Percentiles rank a stretch among this genome's conserved stretches.
phyloP scores from a whole-genome alignment of 2,329 filamentous ascomycete species.

The Ceratocystis harringtonii region DNA sequence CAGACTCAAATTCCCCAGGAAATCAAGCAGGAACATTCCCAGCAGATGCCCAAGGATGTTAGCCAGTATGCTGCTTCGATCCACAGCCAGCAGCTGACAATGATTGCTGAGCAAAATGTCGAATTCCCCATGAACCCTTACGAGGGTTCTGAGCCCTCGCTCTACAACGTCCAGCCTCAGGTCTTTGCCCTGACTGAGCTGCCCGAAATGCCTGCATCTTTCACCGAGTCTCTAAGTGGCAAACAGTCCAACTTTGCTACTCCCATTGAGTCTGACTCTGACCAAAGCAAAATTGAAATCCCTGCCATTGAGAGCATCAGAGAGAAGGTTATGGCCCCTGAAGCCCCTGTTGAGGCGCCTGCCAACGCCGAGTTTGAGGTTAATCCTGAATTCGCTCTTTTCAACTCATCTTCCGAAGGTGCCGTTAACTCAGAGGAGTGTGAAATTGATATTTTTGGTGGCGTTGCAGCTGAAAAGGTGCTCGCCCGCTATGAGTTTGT shows the following conservation, averaged over 20 bases:
- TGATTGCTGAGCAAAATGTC: slow-evolving; percentile 65
- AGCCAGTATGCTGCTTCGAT: slow-evolving; percentile 44
- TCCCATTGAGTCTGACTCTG: slow-evolving; percentile 28
- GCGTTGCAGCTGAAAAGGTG: slow-evolving; percentile 48
- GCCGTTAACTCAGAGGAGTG: slow-evolving; percentile 26
- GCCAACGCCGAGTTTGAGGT: slow-evolving; percentile 45
- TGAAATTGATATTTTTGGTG: slow-evolving; percentile 36
- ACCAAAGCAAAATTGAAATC: slow-evolving; percentile 42
- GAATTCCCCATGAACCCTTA: slow-evolving; percentile 60
- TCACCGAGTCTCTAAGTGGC: slow-evolving; percentile 54
- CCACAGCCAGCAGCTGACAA: slow-evolving; percentile 50
- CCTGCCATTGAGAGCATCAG: slow-evolving; percentile 37
- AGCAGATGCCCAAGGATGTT: slow-evolving; percentile 48
- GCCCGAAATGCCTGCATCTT: slow-evolving; percentile 44
- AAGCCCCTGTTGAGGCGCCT: slow-evolving; percentile 22
- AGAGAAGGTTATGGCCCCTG: slow-evolving; percentile 24
- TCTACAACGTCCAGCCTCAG: slow-evolving; percentile 49
- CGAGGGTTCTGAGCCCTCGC: slow-evolving; percentile 29
- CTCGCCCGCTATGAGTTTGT: slow-evolving; percentile 49
- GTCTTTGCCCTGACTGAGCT: slow-evolving; percentile 61
- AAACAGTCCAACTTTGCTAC: slow-evolving; percentile 46
- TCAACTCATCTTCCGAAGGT: slow-evolving; percentile 30
- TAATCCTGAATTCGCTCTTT: slow-evolving; percentile 47
- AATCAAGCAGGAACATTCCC: slow-evolving; percentile 23
- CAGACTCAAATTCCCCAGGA: slow-evolving; percentile 24